These are phyloP conservation scores for Hylodesmum podocarpum DNA, from an alignment of 306 rosid genomes.

Conservation along the genomic window DNA sequence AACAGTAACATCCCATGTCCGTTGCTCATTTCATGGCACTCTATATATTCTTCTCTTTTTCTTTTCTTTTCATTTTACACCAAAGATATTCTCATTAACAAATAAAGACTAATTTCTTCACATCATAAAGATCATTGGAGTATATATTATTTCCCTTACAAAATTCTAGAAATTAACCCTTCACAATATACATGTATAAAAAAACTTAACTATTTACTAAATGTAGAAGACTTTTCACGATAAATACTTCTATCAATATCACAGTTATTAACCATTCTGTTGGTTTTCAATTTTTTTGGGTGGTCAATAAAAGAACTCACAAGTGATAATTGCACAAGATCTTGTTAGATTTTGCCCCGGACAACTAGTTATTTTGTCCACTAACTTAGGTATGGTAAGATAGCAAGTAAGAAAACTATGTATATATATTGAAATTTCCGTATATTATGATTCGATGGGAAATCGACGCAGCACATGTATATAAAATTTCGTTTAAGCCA, in stretches of 20 bases:
- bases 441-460: conserved; percentile 33
- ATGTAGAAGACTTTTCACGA: no score
- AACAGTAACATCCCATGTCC: neutral
- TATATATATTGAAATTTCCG: neutral
- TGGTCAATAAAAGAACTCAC: conserved; percentile 6
- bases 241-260: no score
- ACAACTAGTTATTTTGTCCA: conserved; percentile 2
- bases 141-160: no score
- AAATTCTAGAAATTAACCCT: no score
- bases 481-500: conserved; percentile 27
- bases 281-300: neutral
- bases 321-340: conserved; percentile 21
- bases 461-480: conserved; percentile 26
- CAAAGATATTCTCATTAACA: no score
- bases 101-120: no score
- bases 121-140: no score
- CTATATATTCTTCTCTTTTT: neutral
- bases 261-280: no score
- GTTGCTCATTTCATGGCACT: neutral
- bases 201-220: no score
- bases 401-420: neutral
- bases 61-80: no score
- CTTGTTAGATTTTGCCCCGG: conserved; percentile 27
- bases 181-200: no score
- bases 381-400: neutral